phyloP scores from a whole-genome alignment of 2,329 filamentous ascomycete genomes.

The Aureobasidium sp. region DNA sequence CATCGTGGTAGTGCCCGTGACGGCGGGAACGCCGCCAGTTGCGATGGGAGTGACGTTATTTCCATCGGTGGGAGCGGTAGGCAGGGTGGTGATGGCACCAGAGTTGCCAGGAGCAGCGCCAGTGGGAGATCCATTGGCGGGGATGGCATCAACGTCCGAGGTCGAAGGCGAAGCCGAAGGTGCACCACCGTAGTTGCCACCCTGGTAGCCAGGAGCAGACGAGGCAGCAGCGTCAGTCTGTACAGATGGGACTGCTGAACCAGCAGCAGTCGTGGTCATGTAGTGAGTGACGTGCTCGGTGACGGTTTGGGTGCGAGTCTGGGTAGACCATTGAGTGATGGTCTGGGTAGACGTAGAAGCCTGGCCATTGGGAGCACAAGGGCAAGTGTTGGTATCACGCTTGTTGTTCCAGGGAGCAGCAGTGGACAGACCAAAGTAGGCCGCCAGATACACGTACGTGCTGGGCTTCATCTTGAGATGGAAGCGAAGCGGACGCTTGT shows the following conservation, averaged over 20 bases:
- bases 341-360: neutral
- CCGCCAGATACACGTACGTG: neutral
- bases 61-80: neutral
- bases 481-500: neutral
- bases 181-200: neutral
- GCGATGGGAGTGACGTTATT: neutral
- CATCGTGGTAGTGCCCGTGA: slow-evolving; percentile 5
- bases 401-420: slow-evolving; percentile 4
- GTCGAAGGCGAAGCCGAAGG: neutral
- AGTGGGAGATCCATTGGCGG: neutral
- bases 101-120: neutral
- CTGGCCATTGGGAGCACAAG: slow-evolving; percentile 1
- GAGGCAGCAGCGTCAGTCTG: neutral
- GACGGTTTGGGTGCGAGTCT: slow-evolving; percentile 1
- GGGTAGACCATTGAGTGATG: slow-evolving; percentile 6
- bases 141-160: slow-evolving; percentile 1
- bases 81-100: neutral
- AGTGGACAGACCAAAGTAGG: slow-evolving; percentile 10
- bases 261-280: slow-evolving; percentile 10
- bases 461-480: slow-evolving; percentile 9
- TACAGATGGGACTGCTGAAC: neutral
- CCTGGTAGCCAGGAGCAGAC: neutral
- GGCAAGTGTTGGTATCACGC: slow-evolving; percentile 11
- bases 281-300: neutral
- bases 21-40: neutral